Conservation (phyloP, 139 green algal species). For the Trebouxia sp. region DNA sequence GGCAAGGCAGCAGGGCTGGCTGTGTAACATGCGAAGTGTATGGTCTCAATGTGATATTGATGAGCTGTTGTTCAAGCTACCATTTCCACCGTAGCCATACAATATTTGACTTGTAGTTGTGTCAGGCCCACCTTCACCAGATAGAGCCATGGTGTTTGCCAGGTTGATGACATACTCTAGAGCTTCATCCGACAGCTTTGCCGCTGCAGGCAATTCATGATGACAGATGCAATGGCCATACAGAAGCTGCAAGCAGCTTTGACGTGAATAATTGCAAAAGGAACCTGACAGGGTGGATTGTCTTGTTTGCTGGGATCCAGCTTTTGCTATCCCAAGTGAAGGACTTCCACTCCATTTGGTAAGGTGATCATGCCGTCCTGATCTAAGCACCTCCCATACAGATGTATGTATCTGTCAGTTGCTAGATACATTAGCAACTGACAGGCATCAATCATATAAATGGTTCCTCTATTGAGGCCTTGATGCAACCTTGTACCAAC, state of each 20-base stretch:
- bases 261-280: conserved; percentile 30
- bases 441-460: too few species aligned
- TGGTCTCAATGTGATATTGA: neutral
- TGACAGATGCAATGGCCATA: conserved; percentile 31
- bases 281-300: conserved; percentile 42
- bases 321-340: conserved; percentile 58
- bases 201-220: conserved; percentile 26
- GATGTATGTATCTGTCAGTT: too few species aligned
- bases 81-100: too few species aligned
- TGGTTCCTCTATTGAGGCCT: too few species aligned
- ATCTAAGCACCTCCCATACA: neutral
- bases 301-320: conserved; percentile 55
- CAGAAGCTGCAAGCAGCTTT: neutral
- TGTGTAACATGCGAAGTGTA: neutral
- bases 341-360: conserved; percentile 62
- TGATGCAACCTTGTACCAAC: too few species aligned
- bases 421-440: neutral
- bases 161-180: too few species aligned
- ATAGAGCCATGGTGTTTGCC: too few species aligned
- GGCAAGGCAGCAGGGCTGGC: neutral
- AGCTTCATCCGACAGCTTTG: neutral
- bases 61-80: too few species aligned
- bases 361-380: conserved; percentile 3
- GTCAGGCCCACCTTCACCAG: too few species aligned
- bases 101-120: too few species aligned